Conservation (phyloP, 2,329 filamentous ascomycete species). For the Penicillium brevicompactum region DNA sequence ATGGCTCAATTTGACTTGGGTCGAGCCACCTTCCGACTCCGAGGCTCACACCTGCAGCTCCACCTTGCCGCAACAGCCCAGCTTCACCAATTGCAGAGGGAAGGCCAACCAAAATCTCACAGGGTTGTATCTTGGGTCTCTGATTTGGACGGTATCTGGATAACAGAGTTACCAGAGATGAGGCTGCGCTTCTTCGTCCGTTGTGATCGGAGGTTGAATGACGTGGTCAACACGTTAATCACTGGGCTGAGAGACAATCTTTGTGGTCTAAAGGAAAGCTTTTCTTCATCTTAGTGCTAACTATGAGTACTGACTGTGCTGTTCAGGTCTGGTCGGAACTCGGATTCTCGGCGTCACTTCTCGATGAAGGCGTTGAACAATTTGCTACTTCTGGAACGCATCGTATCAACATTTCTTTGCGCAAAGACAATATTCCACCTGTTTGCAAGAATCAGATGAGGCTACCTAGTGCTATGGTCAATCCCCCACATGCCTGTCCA, state of each 20-base stretch:
- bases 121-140: neutral
- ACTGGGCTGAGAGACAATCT: constrained; percentile 25
- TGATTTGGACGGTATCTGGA: constrained; percentile 26
- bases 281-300: too few species aligned
- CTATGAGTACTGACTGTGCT: neutral
- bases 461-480: constrained; percentile 22
- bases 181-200: constrained; percentile 28
- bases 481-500: constrained; percentile 14
- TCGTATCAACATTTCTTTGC: constrained; percentile 26
- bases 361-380: constrained; percentile 9
- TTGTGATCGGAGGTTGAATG: constrained; percentile 4
- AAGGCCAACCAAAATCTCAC: neutral
- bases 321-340: constrained; percentile 36
- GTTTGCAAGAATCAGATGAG: neutral
- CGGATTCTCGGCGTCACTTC: constrained; percentile 26
- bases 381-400: constrained; percentile 7
- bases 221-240: constrained; percentile 10
- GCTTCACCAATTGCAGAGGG: neutral
- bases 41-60: constrained; percentile 8
- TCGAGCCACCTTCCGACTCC: neutral
- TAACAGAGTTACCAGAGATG: constrained; percentile 30
- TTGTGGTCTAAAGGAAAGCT: constrained; percentile 27
- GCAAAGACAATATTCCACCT: constrained; percentile 1
- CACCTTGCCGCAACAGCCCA: neutral
- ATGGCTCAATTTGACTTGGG: constrained; percentile 24